Conservation (phyloP, 805 yeast genomes). For the Starmera caribaea region DNA sequence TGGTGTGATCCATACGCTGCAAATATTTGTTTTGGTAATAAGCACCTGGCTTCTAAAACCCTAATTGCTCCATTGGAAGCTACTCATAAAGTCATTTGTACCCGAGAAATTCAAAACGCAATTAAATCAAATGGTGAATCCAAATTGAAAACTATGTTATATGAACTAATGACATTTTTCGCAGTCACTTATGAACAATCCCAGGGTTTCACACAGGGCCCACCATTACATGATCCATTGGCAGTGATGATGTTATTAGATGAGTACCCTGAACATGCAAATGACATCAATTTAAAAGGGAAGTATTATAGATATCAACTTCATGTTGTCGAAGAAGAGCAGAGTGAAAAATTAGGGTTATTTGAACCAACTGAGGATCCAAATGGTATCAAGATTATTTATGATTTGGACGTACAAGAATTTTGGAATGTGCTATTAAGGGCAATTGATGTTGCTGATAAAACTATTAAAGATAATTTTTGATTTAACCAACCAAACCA, state of each 20-base stretch:
- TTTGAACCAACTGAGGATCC: conserved; percentile 7
- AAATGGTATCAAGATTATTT: conserved; percentile 30
- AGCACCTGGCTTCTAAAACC: conserved; percentile 32
- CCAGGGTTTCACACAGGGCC: conserved; percentile 43
- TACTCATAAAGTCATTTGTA: conserved; percentile 57
- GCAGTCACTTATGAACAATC: conserved; percentile 32
- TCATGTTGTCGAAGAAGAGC: conserved; percentile 14
- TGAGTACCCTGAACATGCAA: conserved; percentile 11
- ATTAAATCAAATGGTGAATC: conserved; percentile 30
- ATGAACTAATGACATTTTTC: conserved; percentile 44
- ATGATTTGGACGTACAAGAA: conserved; percentile 26
- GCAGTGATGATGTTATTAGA: conserved; percentile 51
- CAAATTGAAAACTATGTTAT: conserved; percentile 42
- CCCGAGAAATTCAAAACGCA: conserved; percentile 26
- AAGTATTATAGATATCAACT: conserved; percentile 6
- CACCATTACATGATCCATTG: conserved; percentile 76
- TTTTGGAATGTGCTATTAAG: conserved; percentile 38
- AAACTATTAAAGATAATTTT: conserved; percentile 8
- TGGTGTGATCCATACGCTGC: conserved; percentile 75
- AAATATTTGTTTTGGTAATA: conserved; percentile 38
- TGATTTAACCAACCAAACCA: too few species aligned
- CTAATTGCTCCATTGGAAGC: conserved; percentile 58
- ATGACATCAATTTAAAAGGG: conserved; percentile 8
- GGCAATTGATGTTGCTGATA: conserved; percentile 29
- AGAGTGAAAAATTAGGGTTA: conserved; percentile 21